Evolutionary conservation across 495 filamentous ascomycete species (phyloP).

Genomic region (Apodospora peruviana): DNA sequence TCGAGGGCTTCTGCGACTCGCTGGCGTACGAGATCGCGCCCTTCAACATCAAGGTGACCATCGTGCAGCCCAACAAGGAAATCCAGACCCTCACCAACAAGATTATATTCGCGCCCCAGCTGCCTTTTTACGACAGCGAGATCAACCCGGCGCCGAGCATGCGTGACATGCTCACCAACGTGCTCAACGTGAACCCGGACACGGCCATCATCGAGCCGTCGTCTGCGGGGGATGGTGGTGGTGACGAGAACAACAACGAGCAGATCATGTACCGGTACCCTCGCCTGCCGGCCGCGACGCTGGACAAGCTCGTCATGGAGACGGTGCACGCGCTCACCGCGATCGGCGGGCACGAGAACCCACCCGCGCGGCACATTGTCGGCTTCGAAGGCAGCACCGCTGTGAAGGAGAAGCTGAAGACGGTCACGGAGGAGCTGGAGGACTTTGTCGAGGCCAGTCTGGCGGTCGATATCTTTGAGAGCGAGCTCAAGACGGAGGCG

Average conservation of each 20-base stretch:
- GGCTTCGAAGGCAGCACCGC: constrained; percentile 82
- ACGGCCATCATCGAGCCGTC: constrained; percentile 42
- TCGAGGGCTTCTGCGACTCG: constrained; percentile 97
- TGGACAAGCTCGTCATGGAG: constrained; percentile 70
- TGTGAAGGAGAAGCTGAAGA: constrained; percentile 95
- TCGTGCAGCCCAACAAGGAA: constrained; percentile 84
- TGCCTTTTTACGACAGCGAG: constrained; percentile 65
- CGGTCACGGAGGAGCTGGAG: constrained; percentile 90
- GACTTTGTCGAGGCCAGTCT: constrained; percentile 89
- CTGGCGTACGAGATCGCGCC: constrained; percentile 95
- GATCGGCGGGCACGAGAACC: constrained; percentile 93
- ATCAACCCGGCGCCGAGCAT: constrained; percentile 74
- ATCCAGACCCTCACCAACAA: constrained; percentile 79
- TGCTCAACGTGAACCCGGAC: constrained; percentile 54
- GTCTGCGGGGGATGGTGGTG: too few species aligned
- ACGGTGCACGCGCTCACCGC: constrained; percentile 88
- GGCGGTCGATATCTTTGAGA: constrained; percentile 69
- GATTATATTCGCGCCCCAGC: constrained; percentile 71
- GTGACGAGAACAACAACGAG: too few species aligned
- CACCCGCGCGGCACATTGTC: constrained; percentile 88
- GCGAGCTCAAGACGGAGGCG: constrained; percentile 42
- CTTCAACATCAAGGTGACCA: constrained; percentile 93
- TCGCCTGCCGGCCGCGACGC: constrained; percentile 56
- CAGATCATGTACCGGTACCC: constrained; percentile 64
- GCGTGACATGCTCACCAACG: constrained; percentile 70